These are phyloP conservation scores for Neoascochyta sp. DNA, from an alignment of 2,329 filamentous ascomycete species.

Conservation along the genomic window DNA sequence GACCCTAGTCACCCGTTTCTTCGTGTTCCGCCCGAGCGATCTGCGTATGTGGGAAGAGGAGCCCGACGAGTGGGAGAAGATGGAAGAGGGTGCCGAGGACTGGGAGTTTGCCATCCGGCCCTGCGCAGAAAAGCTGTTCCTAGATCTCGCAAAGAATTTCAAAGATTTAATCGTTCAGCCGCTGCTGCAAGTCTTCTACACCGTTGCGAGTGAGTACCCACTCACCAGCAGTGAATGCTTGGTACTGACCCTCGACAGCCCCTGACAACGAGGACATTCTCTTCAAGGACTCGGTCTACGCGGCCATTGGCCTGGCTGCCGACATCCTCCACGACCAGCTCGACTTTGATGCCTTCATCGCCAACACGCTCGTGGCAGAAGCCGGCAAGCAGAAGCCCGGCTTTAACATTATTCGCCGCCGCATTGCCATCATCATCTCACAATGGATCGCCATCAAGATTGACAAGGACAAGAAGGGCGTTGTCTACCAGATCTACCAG, in stretches of 20 bases:
- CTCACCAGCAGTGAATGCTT: not conserved
- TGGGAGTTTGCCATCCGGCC: conserved; percentile 92
- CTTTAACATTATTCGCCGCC: conserved; percentile 79
- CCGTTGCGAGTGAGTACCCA: conserved; percentile 60
- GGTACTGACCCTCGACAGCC: conserved; percentile 35
- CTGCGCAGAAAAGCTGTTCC: conserved; percentile 88
- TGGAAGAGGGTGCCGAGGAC: conserved; percentile 74
- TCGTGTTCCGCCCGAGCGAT: conserved; percentile 81
- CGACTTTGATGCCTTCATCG: conserved; percentile 79
- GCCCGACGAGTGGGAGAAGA: conserved; percentile 90
- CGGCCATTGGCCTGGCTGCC: conserved; percentile 82
- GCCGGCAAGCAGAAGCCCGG: conserved; percentile 64
- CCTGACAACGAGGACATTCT: conserved; percentile 66
- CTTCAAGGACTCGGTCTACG: conserved; percentile 91
- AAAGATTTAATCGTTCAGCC: conserved; percentile 76
- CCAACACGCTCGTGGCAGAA: conserved; percentile 71
- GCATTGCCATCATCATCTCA: conserved; percentile 83
- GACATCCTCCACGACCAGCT: conserved; percentile 69
- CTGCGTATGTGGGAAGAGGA: conserved; percentile 91
- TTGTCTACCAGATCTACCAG: conserved; percentile 85
- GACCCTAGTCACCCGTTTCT: conserved; percentile 78
- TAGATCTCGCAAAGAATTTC: conserved; percentile 86
- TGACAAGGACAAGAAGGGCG: conserved; percentile 61
- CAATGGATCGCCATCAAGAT: conserved; percentile 85
- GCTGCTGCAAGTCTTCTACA: conserved; percentile 76